phyloP scores from a whole-genome alignment of 1,284 basidiomycete species.

The Cryptococcus depauperatus region DNA sequence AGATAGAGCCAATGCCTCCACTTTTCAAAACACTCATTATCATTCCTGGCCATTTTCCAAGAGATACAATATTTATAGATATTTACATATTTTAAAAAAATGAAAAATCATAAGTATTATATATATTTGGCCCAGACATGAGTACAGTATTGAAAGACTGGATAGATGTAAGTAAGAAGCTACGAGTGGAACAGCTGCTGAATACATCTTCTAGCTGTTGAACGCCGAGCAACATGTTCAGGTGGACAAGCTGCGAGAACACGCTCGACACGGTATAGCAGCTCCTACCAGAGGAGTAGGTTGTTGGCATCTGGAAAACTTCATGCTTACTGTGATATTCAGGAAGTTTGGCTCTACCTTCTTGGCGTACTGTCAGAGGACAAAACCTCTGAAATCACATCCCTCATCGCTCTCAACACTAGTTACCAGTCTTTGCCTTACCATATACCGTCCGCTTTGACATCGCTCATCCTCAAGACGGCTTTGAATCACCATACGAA shows the following conservation, averaged over 20 bases:
- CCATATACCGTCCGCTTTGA: slow-evolving; percentile 25
- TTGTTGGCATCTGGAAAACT: too few species aligned
- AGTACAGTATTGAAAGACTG: slow-evolving; percentile 37
- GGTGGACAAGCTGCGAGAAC: slow-evolving; percentile 37
- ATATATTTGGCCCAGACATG: too few species aligned
- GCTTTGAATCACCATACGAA: slow-evolving; percentile 39
- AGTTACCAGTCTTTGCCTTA: slow-evolving; percentile 28
- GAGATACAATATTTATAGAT: too few species aligned
- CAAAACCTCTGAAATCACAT: slow-evolving; percentile 40
- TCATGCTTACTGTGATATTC: not conserved
- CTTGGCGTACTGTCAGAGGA: slow-evolving; percentile 37
- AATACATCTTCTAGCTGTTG: slow-evolving; percentile 24
- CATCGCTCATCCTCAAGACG: slow-evolving; percentile 28
- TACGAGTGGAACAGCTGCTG: not conserved
- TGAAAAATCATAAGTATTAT: too few species aligned
- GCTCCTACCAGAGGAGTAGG: slow-evolving; percentile 38
- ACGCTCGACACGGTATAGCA: slow-evolving; percentile 40
- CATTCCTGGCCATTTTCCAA: too few species aligned
- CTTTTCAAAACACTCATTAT: too few species aligned
- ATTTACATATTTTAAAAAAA: too few species aligned
- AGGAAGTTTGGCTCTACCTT: slow-evolving; percentile 47
- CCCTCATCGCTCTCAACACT: slow-evolving; percentile 27
- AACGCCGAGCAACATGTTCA: slow-evolving; percentile 43
- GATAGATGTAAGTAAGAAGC: slow-evolving; percentile 22
- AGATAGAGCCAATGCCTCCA: too few species aligned